Conservation (phyloP, 179 eudicot genomes). For the Patellifolia procumbens region DNA sequence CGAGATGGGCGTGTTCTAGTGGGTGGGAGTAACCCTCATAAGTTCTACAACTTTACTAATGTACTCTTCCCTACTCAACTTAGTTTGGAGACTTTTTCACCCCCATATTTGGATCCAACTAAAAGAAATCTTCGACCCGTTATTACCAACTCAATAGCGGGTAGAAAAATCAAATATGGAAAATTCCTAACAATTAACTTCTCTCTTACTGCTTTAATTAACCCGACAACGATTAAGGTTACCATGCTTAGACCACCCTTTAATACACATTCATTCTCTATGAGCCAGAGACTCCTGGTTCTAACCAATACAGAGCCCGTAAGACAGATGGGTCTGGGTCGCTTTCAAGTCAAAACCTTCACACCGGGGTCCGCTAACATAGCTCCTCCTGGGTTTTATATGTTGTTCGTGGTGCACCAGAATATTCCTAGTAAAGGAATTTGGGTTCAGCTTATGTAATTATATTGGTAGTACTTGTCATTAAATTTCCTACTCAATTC, state of each 20-base stretch:
- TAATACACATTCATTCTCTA: no score
- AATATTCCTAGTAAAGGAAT: no score
- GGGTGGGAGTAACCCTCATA: no score
- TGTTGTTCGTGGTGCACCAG: conserved; percentile 57
- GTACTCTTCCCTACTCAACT: conserved; percentile 57
- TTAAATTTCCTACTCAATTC: not conserved
- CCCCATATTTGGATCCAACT: conserved; percentile 36
- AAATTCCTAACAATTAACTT: conserved; percentile 29
- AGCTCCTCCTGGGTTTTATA: conserved; percentile 61
- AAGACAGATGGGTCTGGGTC: conserved; percentile 5
- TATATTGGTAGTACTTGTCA: not conserved
- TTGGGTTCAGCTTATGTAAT: conserved; percentile 46
- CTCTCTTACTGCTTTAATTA: not conserved
- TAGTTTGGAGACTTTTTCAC: conserved; percentile 52
- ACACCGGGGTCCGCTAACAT: conserved; percentile 42
- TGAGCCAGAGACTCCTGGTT: conserved; percentile 56
- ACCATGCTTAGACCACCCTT: no score
- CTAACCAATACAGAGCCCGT: conserved; percentile 23
- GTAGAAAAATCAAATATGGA: conserved; percentile 27
- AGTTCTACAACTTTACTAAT: conserved; percentile 42
- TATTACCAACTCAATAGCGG: conserved; percentile 29
- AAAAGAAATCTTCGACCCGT: conserved; percentile 33
- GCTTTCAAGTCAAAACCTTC: conserved; percentile 33
- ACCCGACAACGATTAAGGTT: conserved; percentile 31
- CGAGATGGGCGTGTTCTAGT: no score